Conservation (phyloP, 2,329 filamentous ascomycete species). For the Incumbomyces lentus region DNA sequence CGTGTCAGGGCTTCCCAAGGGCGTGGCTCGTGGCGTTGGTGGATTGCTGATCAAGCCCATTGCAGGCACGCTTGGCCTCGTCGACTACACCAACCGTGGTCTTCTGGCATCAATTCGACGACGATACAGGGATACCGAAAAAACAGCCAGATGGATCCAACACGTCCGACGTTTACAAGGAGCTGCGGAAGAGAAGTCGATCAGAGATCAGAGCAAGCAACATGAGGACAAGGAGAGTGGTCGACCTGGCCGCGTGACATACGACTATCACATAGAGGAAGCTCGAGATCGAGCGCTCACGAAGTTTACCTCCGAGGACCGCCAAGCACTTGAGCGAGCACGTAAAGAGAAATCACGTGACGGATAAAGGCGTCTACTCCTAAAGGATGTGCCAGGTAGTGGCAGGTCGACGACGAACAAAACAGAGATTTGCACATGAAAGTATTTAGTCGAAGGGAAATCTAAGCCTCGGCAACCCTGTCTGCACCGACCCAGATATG, state of each 20-base stretch:
- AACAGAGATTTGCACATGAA: no score
- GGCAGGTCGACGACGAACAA: no score
- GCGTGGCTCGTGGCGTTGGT: conserved; percentile 36
- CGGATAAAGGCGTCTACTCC: no score
- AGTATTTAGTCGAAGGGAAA: no score
- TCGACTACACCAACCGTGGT: conserved; percentile 34
- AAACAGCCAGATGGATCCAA: conserved; percentile 30
- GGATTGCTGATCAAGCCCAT: conserved; percentile 38
- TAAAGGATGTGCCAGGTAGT: no score
- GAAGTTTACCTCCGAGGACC: conserved; percentile 13
- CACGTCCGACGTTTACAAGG: conserved; percentile 20
- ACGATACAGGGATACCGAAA: conserved; percentile 23
- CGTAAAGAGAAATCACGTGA: conserved; percentile 8
- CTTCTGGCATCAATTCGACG: conserved; percentile 33
- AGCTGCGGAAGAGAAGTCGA: conserved; percentile 10
- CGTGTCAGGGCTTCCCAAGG: conserved; percentile 31
- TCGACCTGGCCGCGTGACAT: neutral
- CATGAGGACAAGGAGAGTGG: neutral
- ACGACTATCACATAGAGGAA: conserved; percentile 8
- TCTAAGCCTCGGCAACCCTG: no score
- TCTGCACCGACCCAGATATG: no score
- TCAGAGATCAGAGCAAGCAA: conserved; percentile 6
- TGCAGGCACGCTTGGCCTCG: conserved; percentile 32
- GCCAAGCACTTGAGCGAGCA: conserved; percentile 11
- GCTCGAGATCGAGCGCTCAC: conserved; percentile 14